Evolutionary conservation across 352 stramenopile species (phyloP).

Genomic region (Hyaloperonospora brassicae): DNA sequence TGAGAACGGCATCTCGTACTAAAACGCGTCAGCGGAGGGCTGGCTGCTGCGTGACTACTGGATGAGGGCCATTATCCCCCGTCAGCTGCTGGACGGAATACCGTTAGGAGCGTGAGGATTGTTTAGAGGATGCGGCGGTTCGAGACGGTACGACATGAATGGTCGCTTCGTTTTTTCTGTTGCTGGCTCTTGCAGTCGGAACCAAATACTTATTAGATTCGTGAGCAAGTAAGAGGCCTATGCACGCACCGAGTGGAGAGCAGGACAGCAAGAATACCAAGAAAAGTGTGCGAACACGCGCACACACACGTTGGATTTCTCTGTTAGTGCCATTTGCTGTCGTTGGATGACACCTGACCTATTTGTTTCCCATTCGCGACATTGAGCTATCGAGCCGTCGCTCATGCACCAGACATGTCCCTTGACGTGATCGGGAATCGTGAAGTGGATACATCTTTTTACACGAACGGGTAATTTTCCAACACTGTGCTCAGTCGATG

Average conservation of each 20-base stretch:
- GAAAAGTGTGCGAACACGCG: conserved; percentile 31
- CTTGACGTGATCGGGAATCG: conserved; percentile 8
- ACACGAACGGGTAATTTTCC: conserved; percentile 67
- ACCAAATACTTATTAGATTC: conserved; percentile 51
- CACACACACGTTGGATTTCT: conserved; percentile 28
- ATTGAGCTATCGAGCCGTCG: conserved; percentile 1
- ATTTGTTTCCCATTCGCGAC: not conserved
- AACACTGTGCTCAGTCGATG: conserved; percentile 86
- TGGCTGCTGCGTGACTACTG: conserved; percentile 21
- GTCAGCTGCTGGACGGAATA: conserved; percentile 21
- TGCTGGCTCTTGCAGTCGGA: conserved; percentile 36
- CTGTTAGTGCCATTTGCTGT: conserved; percentile 13
- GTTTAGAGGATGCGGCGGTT: conserved; percentile 26
- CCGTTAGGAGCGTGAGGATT: conserved; percentile 23
- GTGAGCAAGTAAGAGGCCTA: conserved; percentile 37
- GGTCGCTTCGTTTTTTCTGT: conserved; percentile 30
- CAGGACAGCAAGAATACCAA: conserved; percentile 32
- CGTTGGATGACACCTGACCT: conserved; percentile 4
- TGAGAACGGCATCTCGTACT: conserved; percentile 79
- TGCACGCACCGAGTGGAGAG: conserved; percentile 28
- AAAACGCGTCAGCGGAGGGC: conserved; percentile 20
- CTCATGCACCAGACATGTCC: not conserved
- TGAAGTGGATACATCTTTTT: conserved; percentile 19
- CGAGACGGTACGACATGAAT: conserved; percentile 24
- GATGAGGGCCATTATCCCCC: conserved; percentile 20